Percentiles rank a stretch among this genome's conserved stretches.
Evolutionary conservation across 371 early-diverging fungal species (phyloP).

Genomic region (Mucor plumbeus): DNA sequence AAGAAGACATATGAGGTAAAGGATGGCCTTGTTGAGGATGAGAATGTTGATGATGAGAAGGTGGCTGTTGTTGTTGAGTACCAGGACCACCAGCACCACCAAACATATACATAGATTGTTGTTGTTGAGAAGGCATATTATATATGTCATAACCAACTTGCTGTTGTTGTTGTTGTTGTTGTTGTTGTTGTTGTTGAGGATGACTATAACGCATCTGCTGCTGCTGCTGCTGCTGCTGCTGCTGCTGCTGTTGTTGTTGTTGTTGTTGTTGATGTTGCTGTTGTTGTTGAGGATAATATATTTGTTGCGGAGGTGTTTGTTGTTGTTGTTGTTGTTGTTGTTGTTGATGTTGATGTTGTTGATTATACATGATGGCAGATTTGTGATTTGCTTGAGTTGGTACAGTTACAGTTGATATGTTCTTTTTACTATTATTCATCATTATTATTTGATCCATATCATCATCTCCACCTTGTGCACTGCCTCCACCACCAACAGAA

Average conservation of each 20-base stretch:
- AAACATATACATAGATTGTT: conserved; percentile 16
- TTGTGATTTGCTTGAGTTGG: conserved; percentile 28
- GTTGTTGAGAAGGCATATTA: conserved; percentile 28
- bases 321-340: conserved; percentile 5
- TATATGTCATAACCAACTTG: conserved; percentile 46
- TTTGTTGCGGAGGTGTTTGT: conserved; percentile 10
- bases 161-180: no score
- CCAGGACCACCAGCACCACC: neutral
- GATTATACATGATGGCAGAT: conserved; percentile 19
- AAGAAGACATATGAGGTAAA: conserved; percentile 10
- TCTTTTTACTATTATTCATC: conserved; percentile 17
- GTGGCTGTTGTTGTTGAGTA: conserved; percentile 8
- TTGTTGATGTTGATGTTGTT: conserved; percentile 22
- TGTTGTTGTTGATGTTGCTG: conserved; percentile 17
- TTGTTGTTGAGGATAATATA: conserved; percentile 25
- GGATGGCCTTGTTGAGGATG: conserved; percentile 6
- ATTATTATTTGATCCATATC: conserved; percentile 18
- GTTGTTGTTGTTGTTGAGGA: conserved; percentile 15
- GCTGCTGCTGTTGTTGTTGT: neutral
- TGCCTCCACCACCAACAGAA: neutral
- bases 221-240: conserved; percentile 19
- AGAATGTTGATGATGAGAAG: neutral
- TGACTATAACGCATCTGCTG: conserved; percentile 13
- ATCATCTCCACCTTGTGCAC: conserved; percentile 6
- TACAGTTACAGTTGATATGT: conserved; percentile 31